Evolutionary conservation across 129 eudicot species (phyloP).

Genomic region (Ambrosia trifida): DNA sequence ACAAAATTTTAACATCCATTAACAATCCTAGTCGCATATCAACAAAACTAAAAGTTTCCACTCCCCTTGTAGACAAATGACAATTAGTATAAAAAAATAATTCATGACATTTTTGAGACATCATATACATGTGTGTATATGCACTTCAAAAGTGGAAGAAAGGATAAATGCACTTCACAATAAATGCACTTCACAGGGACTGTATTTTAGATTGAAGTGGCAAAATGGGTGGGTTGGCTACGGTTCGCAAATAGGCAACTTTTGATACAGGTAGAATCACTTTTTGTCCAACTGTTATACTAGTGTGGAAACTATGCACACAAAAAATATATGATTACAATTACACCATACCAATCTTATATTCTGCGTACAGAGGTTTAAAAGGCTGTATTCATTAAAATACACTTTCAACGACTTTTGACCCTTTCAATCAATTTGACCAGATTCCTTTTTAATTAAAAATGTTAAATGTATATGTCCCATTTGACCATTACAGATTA

Average conservation of each 20-base stretch:
- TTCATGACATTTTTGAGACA: not conserved
- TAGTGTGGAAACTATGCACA: no score
- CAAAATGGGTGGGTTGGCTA: not conserved
- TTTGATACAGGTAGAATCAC: not conserved
- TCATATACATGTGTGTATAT: not conserved
- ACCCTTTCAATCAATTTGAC: not conserved
- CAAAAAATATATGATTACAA: not conserved
- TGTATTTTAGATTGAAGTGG: not conserved
- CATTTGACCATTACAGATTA: not conserved
- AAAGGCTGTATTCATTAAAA: not conserved
- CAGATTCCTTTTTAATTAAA: not conserved
- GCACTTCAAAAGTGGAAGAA: not conserved
- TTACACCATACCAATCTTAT: not conserved
- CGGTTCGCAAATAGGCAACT: not conserved
- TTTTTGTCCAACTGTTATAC: no score
- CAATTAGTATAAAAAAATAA: conserved; percentile 7
- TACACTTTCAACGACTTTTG: not conserved
- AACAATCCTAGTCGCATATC: not conserved
- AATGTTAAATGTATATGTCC: not conserved
- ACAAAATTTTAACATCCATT: conserved; percentile 7
- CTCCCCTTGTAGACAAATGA: conserved; percentile 1
- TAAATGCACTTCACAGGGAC: conserved; percentile 4
- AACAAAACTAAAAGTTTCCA: not conserved
- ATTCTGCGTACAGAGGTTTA: not conserved
- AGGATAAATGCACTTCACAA: conserved; percentile 1